phyloP scores from a whole-genome alignment of 2,329 filamentous ascomycete species.

The Monilinia vaccinii-corymbosi region DNA sequence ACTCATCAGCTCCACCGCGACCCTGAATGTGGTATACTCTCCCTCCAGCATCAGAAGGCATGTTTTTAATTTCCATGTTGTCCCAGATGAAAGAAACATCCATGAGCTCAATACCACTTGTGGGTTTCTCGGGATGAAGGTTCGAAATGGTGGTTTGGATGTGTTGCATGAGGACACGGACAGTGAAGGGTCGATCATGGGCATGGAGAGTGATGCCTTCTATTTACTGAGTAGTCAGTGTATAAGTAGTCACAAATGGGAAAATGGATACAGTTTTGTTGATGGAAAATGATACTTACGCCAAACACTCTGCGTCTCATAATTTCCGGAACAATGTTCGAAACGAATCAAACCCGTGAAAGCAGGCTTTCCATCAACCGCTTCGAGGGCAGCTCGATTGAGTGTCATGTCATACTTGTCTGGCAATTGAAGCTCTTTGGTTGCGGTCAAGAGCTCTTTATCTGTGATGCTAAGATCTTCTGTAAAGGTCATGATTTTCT shows the following conservation, averaged over 20 bases:
- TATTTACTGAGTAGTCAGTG: background rate
- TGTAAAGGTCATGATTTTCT: no score
- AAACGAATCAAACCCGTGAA: background rate
- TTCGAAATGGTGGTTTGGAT: background rate
- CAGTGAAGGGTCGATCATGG: background rate
- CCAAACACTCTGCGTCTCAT: background rate
- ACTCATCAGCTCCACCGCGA: background rate
- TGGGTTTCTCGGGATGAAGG: background rate
- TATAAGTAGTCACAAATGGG: background rate
- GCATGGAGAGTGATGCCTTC: background rate
- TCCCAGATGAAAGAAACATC: background rate
- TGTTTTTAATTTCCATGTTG: background rate
- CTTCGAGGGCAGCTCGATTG: background rate
- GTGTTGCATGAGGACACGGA: background rate
- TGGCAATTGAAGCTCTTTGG: background rate
- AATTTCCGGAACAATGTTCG: background rate
- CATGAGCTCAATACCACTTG: background rate
- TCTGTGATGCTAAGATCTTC: background rate
- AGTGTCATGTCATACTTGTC: background rate
- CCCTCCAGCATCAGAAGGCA: no score
- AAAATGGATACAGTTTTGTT: background rate
- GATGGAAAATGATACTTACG: background rate
- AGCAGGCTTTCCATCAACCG: background rate
- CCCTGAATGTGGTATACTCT: background rate
- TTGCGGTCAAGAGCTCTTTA: background rate